Base-by-base conservation (phyloP, 495 filamentous ascomycete species). In the Extremus antarcticus region DNA sequence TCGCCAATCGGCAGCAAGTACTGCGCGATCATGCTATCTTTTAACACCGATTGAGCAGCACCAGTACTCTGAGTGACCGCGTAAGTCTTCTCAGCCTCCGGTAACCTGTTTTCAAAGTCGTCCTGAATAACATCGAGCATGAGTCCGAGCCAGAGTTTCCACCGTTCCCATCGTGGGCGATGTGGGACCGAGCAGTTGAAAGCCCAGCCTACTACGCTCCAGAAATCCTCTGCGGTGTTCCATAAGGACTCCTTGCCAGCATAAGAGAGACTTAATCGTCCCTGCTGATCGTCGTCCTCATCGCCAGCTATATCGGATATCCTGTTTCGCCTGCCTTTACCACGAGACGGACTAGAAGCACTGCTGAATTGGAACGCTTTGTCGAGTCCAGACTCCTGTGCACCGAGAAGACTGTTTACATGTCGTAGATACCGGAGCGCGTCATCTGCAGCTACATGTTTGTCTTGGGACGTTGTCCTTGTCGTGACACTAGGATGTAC, bases 161-260 rank as follows among this genome's bases (percentile, higher is more conserved):
- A 98, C 62, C 80, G 75, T 53, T 77, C 78, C 92, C 92, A 98
- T 21, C 89, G 70, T 32, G 71, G 73, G 39, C 76, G 76, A 52
- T 90, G 75, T 41, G 75, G 67, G 1, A 88, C 76, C 16, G 88
- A 88, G 70, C 92, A 98, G 60, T 89, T 90, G 67, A 96, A 94
- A 0, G 86, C 83, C 92, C 92, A 97, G 2, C 92, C 92, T 0
- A 91, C 81, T 0, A 85, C 77, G 40, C 85, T 79, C 88, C 94
- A 98, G 58, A 97, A 91, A 63, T 94, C 87, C 23, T 85, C 80
- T 0, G 83, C 87, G 19, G 79, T 75, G 16, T 71, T 67, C 80
- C 86, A 94, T 4, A 96, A 47, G 1, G 86, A 79, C 10, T 79
- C 78, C n/a, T 74, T 70, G 21, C 78, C 76, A 1, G 80, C 83